Evolutionary conservation across 106 monocot species (phyloP).

Genomic region (Posidonia australis): DNA sequence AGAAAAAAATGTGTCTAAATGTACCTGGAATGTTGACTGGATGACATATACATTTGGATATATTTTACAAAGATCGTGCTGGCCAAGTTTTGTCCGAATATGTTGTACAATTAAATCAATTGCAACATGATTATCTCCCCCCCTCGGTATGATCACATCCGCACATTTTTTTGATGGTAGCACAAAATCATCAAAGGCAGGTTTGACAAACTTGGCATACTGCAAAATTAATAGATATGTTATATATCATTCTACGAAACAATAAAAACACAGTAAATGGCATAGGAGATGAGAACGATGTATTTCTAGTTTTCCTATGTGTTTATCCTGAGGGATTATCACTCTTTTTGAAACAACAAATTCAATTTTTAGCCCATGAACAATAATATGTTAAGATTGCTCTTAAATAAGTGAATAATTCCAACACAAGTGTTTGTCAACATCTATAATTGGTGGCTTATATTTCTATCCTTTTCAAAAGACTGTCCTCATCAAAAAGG

Average conservation of each 20-base stretch:
- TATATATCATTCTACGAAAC: not conserved
- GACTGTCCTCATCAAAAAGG: no score
- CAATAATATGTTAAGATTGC: no score
- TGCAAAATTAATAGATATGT: slow-evolving; percentile 14
- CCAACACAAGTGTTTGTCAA: no score
- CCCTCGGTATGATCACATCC: slow-evolving; percentile 96
- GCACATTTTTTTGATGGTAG: slow-evolving; percentile 95
- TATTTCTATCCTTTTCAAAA: no score
- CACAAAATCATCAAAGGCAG: slow-evolving; percentile 93
- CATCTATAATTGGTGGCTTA: no score
- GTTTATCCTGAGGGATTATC: no score
- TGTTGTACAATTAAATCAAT: slow-evolving; percentile 95
- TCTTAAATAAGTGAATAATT: no score
- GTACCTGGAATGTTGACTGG: slow-evolving; percentile 91
- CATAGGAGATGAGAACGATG: not conserved
- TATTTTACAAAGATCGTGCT: slow-evolving; percentile 88
- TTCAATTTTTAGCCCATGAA: no score
- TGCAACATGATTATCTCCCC: slow-evolving; percentile 92
- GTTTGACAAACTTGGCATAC: slow-evolving; percentile 93
- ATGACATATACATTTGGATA: slow-evolving; percentile 75
- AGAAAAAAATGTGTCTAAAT: not conserved
- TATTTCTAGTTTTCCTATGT: not conserved
- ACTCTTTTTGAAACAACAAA: no score
- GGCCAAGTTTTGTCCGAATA: slow-evolving; percentile 86
- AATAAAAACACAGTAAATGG: not conserved